A percentile compares a stretch with the other conserved stretches of the same genome.
Conservation (phyloP, 768 basidiomycete species). For the Lactarius sanguifluus region DNA sequence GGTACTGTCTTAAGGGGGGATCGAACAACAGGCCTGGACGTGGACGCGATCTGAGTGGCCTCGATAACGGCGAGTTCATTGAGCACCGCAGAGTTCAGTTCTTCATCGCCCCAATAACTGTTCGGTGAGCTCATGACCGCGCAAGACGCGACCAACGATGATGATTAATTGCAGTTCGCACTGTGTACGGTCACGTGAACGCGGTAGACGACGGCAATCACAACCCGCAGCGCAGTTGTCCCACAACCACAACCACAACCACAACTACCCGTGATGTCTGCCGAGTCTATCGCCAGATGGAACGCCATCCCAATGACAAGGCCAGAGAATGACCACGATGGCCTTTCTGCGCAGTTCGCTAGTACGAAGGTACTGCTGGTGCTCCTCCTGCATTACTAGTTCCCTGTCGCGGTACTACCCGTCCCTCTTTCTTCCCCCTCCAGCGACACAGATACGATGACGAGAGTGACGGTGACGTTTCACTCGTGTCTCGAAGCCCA, state of each 20-base stretch:
- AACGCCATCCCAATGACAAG: constrained; percentile 61
- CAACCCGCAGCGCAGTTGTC: neutral
- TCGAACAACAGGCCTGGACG: constrained; percentile 29
- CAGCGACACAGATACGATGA: constrained; percentile 59
- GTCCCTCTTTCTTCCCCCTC: constrained; percentile 45
- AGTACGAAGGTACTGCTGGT: constrained; percentile 35
- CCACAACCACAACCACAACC: neutral
- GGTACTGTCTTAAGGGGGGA: constrained; percentile 25
- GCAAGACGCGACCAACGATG: neutral
- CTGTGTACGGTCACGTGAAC: constrained; percentile 22
- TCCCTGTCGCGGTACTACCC: constrained; percentile 29
- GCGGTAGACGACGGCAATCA: neutral
- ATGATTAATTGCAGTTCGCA: neutral
- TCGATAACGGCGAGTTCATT: constrained; percentile 70
- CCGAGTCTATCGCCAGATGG: constrained; percentile 65
- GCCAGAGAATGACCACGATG: constrained; percentile 31
- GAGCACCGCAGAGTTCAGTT: constrained; percentile 55
- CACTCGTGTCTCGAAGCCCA: constrained; percentile 71
- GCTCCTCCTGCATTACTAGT: constrained; percentile 50
- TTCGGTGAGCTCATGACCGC: constrained; percentile 65
- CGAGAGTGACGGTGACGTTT: constrained; percentile 66
- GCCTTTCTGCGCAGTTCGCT: constrained; percentile 2
- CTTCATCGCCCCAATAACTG: constrained; percentile 64
- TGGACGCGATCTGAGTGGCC: constrained; percentile 45
- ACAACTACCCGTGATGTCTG: constrained; percentile 50